Evolutionary conservation across 176 grass and related monocot genomes (phyloP), one percentile per base, ranked within the genome.

Genomic region (Pontederia crassipes): DNA sequence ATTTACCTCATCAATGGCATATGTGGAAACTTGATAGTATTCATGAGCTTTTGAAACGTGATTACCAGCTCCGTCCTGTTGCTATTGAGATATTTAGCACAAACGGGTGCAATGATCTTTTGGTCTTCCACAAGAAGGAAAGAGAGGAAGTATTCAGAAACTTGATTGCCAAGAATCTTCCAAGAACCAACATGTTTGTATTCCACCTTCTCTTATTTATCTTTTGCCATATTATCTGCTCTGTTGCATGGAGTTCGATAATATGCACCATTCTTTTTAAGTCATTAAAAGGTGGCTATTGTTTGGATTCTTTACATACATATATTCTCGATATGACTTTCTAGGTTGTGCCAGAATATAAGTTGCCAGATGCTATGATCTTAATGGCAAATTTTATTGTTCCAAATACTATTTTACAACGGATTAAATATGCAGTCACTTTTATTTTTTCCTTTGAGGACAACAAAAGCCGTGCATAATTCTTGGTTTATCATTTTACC

Each of bases 51-150:
- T 70, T 97, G 32, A 97, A 91, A 80, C 80, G 92, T 57, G 92
- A 97, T 74, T 97, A 97, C 65, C 92, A 97, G 67, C 88, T 97
- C 52, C 83, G 92, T 26, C 87, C 92, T 47, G 92, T 97, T 68
- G 87, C 92, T 63, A 88, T 97, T 6, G 87, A 91, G 79, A 85
- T 97, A 78, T 97, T 97, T 78, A 97, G 92, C 70, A 97, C 85
- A 83, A 87, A 97, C 70, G 87, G 92, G 57, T 97, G 87, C 77
- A 97, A 97, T 61, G 92, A 88, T 62, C 92, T 97, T 79, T 72
- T 97, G 61, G 92, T 97, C 82, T 97, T 97, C 73, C 92, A 97
- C 79, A 97, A 97, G 55, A 97, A 91, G 70, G 92, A 97, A 73
- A 88, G 92, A 57, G 92, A 91, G 61, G 92, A 97, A 72, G 84